Conservation (phyloP, 2,329 filamentous ascomycete species). For the Akanthomyces dipterigenus region DNA sequence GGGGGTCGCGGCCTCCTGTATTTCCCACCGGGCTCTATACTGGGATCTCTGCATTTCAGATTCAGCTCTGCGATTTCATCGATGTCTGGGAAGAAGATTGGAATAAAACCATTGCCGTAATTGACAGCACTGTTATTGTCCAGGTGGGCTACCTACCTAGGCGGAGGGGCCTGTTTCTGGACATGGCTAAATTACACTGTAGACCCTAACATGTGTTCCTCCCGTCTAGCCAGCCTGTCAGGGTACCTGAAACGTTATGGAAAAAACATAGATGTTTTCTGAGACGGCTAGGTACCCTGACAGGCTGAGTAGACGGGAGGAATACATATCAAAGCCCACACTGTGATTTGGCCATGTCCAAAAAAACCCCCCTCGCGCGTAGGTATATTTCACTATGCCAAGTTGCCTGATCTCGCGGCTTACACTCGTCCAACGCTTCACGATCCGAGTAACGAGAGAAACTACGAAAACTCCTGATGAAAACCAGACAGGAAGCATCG, state of each 20-base stretch:
- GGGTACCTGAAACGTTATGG: too few species aligned
- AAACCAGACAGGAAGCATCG: not conserved
- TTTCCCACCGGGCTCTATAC: not conserved
- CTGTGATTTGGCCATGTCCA: too few species aligned
- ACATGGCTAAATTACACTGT: too few species aligned
- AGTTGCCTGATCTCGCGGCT: not conserved
- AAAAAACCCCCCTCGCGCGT: too few species aligned
- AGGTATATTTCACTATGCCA: not conserved
- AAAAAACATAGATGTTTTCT: too few species aligned
- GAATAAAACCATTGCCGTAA: not conserved
- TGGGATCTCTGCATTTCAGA: not conserved
- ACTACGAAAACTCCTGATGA: not conserved
- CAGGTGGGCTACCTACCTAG: not conserved
- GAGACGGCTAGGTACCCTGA: too few species aligned
- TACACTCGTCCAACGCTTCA: not conserved
- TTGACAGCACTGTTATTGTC: not conserved
- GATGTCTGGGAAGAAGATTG: not conserved
- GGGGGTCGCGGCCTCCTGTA: too few species aligned
- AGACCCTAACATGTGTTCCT: too few species aligned
- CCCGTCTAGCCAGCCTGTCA: too few species aligned
- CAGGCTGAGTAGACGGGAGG: too few species aligned
- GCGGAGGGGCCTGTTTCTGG: too few species aligned
- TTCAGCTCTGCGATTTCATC: not conserved
- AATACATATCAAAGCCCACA: too few species aligned
- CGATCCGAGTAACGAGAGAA: not conserved